Conservation (phyloP, 805 yeast genomes). For the Wickerhamiella dianesei region DNA sequence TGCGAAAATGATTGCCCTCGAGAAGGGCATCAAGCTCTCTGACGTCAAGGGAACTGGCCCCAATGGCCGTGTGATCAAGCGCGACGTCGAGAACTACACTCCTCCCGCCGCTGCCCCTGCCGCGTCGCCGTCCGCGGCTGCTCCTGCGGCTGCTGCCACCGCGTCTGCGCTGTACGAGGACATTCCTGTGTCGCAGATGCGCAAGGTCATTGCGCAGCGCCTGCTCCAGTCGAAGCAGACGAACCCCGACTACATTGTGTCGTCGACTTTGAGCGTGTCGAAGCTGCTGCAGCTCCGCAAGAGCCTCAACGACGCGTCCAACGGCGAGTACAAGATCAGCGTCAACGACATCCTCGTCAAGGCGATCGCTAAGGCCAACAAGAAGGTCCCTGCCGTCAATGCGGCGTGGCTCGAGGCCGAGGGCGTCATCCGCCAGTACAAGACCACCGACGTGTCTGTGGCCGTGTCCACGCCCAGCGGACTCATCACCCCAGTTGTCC, state of each 20-base stretch:
- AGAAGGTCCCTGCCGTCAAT: conserved; percentile 86
- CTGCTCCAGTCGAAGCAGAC: conserved; percentile 71
- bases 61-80: conserved; percentile 81
- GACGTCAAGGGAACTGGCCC: conserved; percentile 88
- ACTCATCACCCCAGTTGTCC: conserved; percentile 88
- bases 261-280: conserved; percentile 72
- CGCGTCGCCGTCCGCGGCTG: conserved; percentile 25
- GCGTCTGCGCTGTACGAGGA: conserved; percentile 57
- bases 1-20: conserved; percentile 86
- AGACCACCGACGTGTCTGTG: conserved; percentile 87
- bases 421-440: conserved; percentile 84
- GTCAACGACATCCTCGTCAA: conserved; percentile 89
- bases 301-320: conserved; percentile 70
- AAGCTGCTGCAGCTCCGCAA: conserved; percentile 86
- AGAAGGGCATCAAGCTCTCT: conserved; percentile 78
- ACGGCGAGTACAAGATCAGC: conserved; percentile 79
- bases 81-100: conserved; percentile 69
- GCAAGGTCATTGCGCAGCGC: conserved; percentile 86
- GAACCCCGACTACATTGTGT: conserved; percentile 86
- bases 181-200: conserved; percentile 79
- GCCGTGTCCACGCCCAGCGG: conserved; percentile 99
- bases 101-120: conserved; percentile 30
- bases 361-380: conserved; percentile 83
- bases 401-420: conserved; percentile 83
- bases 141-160: conserved; percentile 31